Percentiles rank a stretch among this genome's conserved stretches.
Evolutionary conservation across 129 eudicot genomes (phyloP).

Genomic region (Lactuca sativa): DNA sequence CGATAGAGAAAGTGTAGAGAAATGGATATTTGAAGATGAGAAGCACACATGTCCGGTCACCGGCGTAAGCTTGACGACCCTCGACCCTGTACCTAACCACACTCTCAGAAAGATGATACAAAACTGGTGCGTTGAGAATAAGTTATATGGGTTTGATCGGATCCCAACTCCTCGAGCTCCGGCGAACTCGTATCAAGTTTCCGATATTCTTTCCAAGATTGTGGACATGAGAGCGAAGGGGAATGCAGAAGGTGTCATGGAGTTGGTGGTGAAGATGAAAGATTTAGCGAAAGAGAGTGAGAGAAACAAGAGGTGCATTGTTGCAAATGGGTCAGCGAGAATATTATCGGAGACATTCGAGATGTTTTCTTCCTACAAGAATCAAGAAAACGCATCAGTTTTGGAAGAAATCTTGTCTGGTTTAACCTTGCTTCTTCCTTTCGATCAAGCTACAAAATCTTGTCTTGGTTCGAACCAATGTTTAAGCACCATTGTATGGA

Average conservation of each 20-base stretch:
- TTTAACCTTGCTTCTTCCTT: slow-evolving; percentile 36
- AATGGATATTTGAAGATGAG: slow-evolving; percentile 54
- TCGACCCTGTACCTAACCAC: slow-evolving; percentile 56
- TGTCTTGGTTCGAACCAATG: slow-evolving; percentile 41
- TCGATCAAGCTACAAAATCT: slow-evolving; percentile 37
- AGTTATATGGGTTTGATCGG: slow-evolving; percentile 50
- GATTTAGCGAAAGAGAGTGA: slow-evolving; percentile 44
- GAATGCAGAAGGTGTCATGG: slow-evolving; percentile 34
- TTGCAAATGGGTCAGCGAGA: slow-evolving; percentile 30
- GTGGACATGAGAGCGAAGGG: slow-evolving; percentile 17
- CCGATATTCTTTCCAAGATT: slow-evolving; percentile 36
- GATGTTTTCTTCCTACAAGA: slow-evolving; percentile 33
- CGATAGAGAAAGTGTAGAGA: slow-evolving; percentile 53
- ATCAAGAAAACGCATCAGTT: slow-evolving; percentile 26
- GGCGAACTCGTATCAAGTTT: slow-evolving; percentile 36
- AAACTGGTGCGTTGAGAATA: slow-evolving; percentile 63
- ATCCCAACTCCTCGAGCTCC: slow-evolving; percentile 62
- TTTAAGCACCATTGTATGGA: slow-evolving; percentile 35
- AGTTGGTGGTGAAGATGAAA: slow-evolving; percentile 45
- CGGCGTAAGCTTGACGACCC: slow-evolving; percentile 27
- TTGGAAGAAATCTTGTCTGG: slow-evolving; percentile 49
- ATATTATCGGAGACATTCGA: slow-evolving; percentile 40
- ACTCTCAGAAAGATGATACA: slow-evolving; percentile 56
- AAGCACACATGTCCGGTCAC: slow-evolving; percentile 57
- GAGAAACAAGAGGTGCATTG: slow-evolving; percentile 44